Evolutionary conservation across 305 asterid species (phyloP), one percentile per base, ranked within the genome.

Genomic region (Fraxinus velutina): DNA sequence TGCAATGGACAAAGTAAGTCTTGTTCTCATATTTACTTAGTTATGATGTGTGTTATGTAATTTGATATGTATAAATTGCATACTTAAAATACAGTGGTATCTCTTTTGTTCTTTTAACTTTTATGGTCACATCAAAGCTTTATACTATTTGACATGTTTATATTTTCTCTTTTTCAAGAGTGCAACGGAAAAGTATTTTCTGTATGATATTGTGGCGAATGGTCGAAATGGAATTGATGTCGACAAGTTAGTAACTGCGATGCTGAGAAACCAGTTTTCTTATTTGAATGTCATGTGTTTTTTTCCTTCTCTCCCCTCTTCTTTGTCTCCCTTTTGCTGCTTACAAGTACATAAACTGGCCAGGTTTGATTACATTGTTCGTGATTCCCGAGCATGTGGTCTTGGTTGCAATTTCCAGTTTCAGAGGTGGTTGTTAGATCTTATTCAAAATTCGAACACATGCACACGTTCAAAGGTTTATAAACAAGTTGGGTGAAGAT

Each of bases 151-250:
- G 33, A 27, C 75, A 73, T 68, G 33, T 75, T 66, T 76, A 79
- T 15, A 22, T 62, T 87, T 86, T 83, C 74, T 88, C 73, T 82
- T 34, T 85, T 27, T 83, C 82, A 81, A 96, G 99, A 89, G 91
- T 83, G 79, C 93, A 64, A 89, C 81, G 89, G 99, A 94, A 83
- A 96, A 94, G 85, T 88, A 55, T 24, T 94, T 92, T 85, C 87
- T 96, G 70, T 96, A 94, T 81, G 99, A 96, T 86, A 92, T 96
- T 83, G 99, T 96, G 89, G 99, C 98, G 57, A 96, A 96, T 88
- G 98, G 99, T 82, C 96, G 96, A 82, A 96, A 90, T 87, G 97
- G 98, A 82, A 88, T 96, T 81, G 99, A 94, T 36, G 99, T 96
- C 84, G 99, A 96, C 97, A 96, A 96, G 99, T 94, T 83, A 88